A percentile compares a stretch with the other conserved stretches of the same genome.
Conservation (phyloP, 768 basidiomycete species). For the Suillus subalutaceus region DNA sequence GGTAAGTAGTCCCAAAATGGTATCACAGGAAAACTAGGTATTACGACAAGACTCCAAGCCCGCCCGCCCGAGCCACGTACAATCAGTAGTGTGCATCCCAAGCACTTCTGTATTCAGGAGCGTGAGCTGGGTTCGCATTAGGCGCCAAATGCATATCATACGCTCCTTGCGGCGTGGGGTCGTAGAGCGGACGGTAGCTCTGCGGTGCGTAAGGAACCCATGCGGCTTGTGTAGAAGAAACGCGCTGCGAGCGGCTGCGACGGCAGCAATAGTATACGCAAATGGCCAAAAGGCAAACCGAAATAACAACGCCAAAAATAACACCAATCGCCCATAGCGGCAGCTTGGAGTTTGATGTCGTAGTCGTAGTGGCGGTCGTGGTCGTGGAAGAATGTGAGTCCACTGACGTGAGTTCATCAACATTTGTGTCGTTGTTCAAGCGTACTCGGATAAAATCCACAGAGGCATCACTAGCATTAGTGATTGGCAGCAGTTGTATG, state of each 20-base stretch:
- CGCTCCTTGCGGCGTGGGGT: slow-evolving; percentile 31
- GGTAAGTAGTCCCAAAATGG: neutral
- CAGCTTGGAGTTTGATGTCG: slow-evolving; percentile 23
- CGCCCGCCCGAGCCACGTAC: neutral
- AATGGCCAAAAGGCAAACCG: slow-evolving; percentile 12
- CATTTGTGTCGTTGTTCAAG: slow-evolving; percentile 1
- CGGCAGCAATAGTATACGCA: slow-evolving; percentile 13
- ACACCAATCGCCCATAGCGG: slow-evolving; percentile 19
- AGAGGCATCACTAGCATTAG: slow-evolving; percentile 45
- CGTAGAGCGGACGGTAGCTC: slow-evolving; percentile 28
- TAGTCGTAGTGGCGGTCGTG: slow-evolving; percentile 32
- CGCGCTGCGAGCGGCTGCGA: slow-evolving; percentile 17
- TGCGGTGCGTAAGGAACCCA: slow-evolving; percentile 14
- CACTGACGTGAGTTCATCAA: slow-evolving; percentile 22
- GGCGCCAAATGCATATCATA: slow-evolving; percentile 29
- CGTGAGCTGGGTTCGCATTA: slow-evolving; percentile 17
- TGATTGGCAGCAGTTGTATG: slow-evolving; percentile 64
- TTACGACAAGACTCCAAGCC: neutral
- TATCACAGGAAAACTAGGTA: neutral
- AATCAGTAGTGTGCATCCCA: slow-evolving; percentile 27
- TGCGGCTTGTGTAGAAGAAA: slow-evolving; percentile 1
- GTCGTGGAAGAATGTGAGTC: slow-evolving; percentile 27
- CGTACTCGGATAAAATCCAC: slow-evolving; percentile 20
- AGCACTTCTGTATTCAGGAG: slow-evolving; percentile 20
- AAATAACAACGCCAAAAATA: slow-evolving; percentile 16